Evolutionary conservation across 805 yeast species (phyloP).

Genomic region (Monosporozyma siamensis): DNA sequence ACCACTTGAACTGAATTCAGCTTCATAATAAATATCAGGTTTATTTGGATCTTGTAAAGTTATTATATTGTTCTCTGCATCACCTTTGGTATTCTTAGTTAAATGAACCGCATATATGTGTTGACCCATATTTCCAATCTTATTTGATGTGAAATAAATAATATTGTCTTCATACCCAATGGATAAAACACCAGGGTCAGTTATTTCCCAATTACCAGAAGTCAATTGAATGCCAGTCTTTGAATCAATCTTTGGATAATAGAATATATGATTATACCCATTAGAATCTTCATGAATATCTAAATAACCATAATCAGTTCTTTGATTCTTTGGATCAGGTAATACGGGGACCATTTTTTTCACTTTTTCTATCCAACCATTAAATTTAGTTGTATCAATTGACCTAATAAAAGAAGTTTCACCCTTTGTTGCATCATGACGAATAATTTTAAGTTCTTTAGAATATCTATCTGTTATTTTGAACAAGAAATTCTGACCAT

Average conservation of each 20-base stretch:
- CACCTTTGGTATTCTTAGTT: not conserved
- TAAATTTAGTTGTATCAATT: slow-evolving; percentile 36
- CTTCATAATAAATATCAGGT: slow-evolving; percentile 31
- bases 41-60: slow-evolving; percentile 16
- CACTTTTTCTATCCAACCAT: slow-evolving; percentile 53
- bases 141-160: slow-evolving; percentile 51
- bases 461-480: slow-evolving; percentile 60
- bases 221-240: slow-evolving; percentile 36
- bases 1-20: slow-evolving; percentile 48
- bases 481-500: slow-evolving; percentile 39
- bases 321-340: slow-evolving; percentile 22
- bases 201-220: slow-evolving; percentile 43
- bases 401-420: slow-evolving; percentile 35
- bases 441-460: slow-evolving; percentile 41
- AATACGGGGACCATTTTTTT: slow-evolving; percentile 35
- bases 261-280: slow-evolving; percentile 57
- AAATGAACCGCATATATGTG: slow-evolving; percentile 48
- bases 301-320: slow-evolving; percentile 44
- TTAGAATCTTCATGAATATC: slow-evolving; percentile 45
- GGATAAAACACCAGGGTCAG: slow-evolving; percentile 36
- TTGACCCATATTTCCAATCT: slow-evolving; percentile 37
- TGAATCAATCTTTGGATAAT: slow-evolving; percentile 39
- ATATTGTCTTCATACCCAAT: slow-evolving; percentile 39
- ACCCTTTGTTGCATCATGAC: slow-evolving; percentile 30
- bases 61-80: slow-evolving; percentile 8